A percentile compares a stretch with the other conserved stretches of the same genome.
Conservation (phyloP, 129 eudicot genomes). For the Tagetes patula region DNA sequence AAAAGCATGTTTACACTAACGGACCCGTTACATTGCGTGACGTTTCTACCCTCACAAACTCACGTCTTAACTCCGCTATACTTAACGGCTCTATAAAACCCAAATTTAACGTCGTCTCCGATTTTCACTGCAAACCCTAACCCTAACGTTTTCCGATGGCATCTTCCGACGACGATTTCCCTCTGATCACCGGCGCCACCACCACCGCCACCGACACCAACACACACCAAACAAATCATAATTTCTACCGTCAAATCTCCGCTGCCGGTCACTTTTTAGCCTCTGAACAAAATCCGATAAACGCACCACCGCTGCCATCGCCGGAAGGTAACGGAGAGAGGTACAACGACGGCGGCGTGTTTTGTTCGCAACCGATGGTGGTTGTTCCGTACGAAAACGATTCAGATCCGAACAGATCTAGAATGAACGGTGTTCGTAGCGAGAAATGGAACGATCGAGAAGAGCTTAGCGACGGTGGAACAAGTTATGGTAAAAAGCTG, state of each 20-base stretch:
- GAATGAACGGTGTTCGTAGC: slow-evolving; percentile 22
- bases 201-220: slow-evolving; percentile 38
- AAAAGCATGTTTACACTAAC: slow-evolving; percentile 32
- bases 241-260: slow-evolving; percentile 43
- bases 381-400: slow-evolving; percentile 48
- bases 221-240: slow-evolving; percentile 40
- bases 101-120: slow-evolving; percentile 62
- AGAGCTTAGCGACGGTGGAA: slow-evolving; percentile 63
- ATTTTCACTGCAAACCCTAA: slow-evolving; percentile 38
- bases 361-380: slow-evolving; percentile 32
- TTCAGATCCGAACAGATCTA: slow-evolving; percentile 49
- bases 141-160: slow-evolving; percentile 58
- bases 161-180: slow-evolving; percentile 82
- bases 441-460: slow-evolving; percentile 65
- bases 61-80: slow-evolving; percentile 30
- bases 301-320: slow-evolving; percentile 36
- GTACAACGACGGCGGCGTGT: slow-evolving; percentile 46
- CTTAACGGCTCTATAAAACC: slow-evolving; percentile 43
- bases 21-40: slow-evolving; percentile 43
- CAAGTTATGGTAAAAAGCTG: slow-evolving; percentile 43
- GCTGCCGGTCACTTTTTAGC: slow-evolving; percentile 37
- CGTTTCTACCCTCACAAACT: slow-evolving; percentile 26
- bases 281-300: slow-evolving; percentile 29
- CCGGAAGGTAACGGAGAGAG: slow-evolving; percentile 40
- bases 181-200: slow-evolving; percentile 65